These are phyloP conservation scores for Heimioporus sp. DNA, from an alignment of 768 basidiomycete genomes.

Conservation along the genomic window DNA sequence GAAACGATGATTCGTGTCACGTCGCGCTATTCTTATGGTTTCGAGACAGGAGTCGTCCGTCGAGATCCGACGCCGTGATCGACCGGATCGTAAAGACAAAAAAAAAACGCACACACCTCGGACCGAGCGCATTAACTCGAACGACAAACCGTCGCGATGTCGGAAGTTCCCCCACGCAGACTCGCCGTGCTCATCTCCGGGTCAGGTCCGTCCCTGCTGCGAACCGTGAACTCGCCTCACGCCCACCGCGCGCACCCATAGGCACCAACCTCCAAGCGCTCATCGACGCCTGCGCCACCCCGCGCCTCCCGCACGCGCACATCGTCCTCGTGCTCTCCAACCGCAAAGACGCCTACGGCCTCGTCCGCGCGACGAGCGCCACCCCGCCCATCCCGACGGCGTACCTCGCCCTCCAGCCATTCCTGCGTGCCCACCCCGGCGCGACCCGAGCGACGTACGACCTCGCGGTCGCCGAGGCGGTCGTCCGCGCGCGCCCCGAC, in stretches of 20 bases:
- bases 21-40: too few relatives aligned
- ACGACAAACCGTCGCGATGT: too few relatives aligned
- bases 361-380: constrained; percentile 72
- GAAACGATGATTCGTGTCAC: too few relatives aligned
- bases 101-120: background rate
- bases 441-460: constrained; percentile 86
- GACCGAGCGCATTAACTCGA: too few relatives aligned
- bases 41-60: too few relatives aligned
- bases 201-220: constrained; percentile 47
- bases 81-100: background rate
- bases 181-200: constrained; percentile 66
- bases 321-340: constrained; percentile 90
- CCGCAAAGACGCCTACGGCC: constrained; percentile 86
- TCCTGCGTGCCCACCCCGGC: constrained; percentile 67
- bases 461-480: constrained; percentile 67
- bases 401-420: constrained; percentile 83
- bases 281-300: constrained; percentile 82
- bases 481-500: constrained; percentile 67
- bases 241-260: constrained; percentile 29
- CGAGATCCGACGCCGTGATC: background rate
- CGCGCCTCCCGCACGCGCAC: constrained; percentile 60
- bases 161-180: constrained; percentile 21
- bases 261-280: constrained; percentile 97
- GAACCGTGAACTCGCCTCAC: background rate
- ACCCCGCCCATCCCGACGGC: constrained; percentile 78